A percentile compares a stretch with the other conserved stretches of the same genome.
These are phyloP conservation scores for Argentina anserina DNA, from an alignment of 306 rosid species.

Conservation along the genomic window DNA sequence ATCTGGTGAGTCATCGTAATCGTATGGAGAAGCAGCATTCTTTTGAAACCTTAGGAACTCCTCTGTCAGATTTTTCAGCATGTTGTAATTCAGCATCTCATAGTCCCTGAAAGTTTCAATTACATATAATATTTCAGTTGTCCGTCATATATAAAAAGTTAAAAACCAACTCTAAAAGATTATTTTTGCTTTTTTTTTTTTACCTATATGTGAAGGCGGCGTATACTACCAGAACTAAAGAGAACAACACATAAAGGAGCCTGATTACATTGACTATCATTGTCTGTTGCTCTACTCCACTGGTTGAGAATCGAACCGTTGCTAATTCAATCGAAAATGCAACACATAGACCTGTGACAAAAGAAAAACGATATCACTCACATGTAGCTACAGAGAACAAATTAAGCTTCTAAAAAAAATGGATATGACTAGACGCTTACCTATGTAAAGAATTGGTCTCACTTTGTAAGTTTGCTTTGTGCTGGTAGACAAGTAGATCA, in stretches of 20 bases:
- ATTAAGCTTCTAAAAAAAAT: neutral
- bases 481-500: slow-evolving; percentile 66
- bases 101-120: slow-evolving; percentile 17
- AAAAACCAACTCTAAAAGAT: neutral
- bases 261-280: slow-evolving; percentile 7
- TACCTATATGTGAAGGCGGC: slow-evolving; percentile 21
- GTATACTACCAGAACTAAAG: neutral
- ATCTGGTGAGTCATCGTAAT: neutral
- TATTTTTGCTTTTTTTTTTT: neutral
- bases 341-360: slow-evolving; percentile 6
- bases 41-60: slow-evolving; percentile 6
- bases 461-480: slow-evolving; percentile 65
- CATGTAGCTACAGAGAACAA: neutral
- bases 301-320: neutral
- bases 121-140: neutral
- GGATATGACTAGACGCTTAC: slow-evolving; percentile 18
- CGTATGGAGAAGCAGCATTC: neutral
- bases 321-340: slow-evolving; percentile 10
- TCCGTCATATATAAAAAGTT: too few species aligned
- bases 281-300: slow-evolving; percentile 15
- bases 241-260: neutral
- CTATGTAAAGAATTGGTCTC: slow-evolving; percentile 56
- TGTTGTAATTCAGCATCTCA: slow-evolving; percentile 13
- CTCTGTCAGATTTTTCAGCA: slow-evolving; percentile 14
- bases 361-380: neutral